Evolutionary conservation across 345 rosid species (phyloP), one percentile per base, ranked within the genome.

Genomic region (Atalantia buxifolia): DNA sequence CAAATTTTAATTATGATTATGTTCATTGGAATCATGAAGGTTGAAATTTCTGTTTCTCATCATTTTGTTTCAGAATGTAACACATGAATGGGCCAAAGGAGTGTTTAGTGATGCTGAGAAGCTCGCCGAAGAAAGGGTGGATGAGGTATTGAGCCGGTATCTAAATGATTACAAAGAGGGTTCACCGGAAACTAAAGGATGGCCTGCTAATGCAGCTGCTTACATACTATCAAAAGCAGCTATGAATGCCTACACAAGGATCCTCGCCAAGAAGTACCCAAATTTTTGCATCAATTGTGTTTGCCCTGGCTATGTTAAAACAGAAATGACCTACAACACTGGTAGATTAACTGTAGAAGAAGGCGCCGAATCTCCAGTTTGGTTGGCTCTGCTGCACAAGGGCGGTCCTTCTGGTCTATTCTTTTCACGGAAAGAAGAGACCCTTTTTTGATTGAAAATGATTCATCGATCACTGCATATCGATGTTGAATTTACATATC

Each of bases 221-320:
- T 87, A 86, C 76, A 66, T 69, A 30, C 7, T 85, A 31, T 87
- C 91, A 0, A 88, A 87, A 80, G 91, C 87, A 22, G 86, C 60
- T 24, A 75, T 87, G 82, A 85, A 85, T 9, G 87, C 86, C 42
- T 71, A 87, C 82, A 87, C 90, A 28, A 80, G 89, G 79, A 75
- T 88, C 38, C 71, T 85, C 66, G 87, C 89, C 19, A 90, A 83
- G 66, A 83, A 78, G 62, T 60, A 84, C 55, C 78, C 85, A 2
- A 38, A 81, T 35, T 50, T 85, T 56, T 33, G 76, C 77, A 80
- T 86, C 85, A 88, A 86, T 60, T 28, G 86, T 60, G 89, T 86
- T 30, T 90, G 90, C 76, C 92, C 92, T 28, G 92, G 91, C 75
- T 86, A 21, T 74, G 90, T 87, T 19, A 87, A 84, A 35, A 87